Evolutionary conservation across 306 rosid species (phyloP).

Genomic region (Cucurbita pepo): DNA sequence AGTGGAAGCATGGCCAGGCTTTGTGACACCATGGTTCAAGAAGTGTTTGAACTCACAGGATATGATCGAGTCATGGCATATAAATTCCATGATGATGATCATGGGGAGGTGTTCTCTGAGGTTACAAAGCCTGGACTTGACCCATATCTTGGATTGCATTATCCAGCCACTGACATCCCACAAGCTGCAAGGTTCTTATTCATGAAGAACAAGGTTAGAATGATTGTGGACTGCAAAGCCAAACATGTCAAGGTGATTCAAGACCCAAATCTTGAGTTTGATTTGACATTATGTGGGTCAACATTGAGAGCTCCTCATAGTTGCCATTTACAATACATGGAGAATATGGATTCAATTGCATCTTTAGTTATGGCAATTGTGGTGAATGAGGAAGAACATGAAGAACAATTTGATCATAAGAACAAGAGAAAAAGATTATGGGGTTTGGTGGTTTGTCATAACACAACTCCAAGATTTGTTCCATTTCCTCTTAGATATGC

Average conservation of each 20-base stretch:
- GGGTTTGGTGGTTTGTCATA: constrained; percentile 81
- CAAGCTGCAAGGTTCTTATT: background rate
- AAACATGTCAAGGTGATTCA: background rate
- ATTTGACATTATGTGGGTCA: constrained; percentile 43
- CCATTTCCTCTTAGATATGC: constrained; percentile 75
- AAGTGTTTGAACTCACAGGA: background rate
- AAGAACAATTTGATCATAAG: background rate
- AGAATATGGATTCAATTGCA: constrained; percentile 68
- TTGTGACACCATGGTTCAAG: background rate
- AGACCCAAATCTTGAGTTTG: constrained; percentile 19
- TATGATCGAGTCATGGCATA: background rate
- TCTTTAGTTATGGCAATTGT: constrained; percentile 44
- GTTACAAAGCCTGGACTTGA: background rate
- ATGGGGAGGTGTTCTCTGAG: background rate
- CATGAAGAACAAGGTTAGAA: background rate
- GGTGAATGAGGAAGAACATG: background rate
- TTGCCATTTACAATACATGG: constrained; percentile 58
- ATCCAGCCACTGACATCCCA: background rate
- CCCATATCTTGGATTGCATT: background rate
- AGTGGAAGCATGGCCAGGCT: background rate
- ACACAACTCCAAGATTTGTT: constrained; percentile 40
- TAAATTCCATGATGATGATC: background rate
- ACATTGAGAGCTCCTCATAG: constrained; percentile 62
- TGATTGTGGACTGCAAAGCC: background rate
- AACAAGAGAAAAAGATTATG: constrained; percentile 33